Evolutionary conservation across 441 rosid genomes (phyloP), one percentile per base, ranked within the genome.

Genomic region (Pelargonium fulgidum): DNA sequence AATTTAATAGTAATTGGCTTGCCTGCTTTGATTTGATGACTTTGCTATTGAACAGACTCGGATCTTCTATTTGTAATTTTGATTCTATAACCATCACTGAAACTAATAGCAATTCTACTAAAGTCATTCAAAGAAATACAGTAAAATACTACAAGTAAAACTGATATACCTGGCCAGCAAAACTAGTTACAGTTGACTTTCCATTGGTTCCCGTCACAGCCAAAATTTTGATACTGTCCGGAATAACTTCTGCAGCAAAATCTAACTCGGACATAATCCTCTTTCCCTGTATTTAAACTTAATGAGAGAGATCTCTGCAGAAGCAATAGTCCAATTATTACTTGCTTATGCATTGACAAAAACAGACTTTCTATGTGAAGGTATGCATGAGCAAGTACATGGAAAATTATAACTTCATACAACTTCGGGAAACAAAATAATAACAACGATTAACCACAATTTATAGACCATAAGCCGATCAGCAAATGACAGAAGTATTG

Each of bases 131-230:
- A 12, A 6, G 41, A 7, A 42, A 20, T 3, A 33, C 47, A 7
- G 16, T 12, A 61, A n/a, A 7, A 24, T 48, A 56, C 4, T 62
- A 45, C 20, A 0, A 56, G 7, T 50, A 16, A 24, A 14, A 41
- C 68, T 47, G 16, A 54, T 66, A 67, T 64, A 79, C 80, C 78
- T 76, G 80, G 52, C 82, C 80, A 71, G 69, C 70, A 71, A 76
- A 79, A 22, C 76, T 79, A 26, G 75, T 78, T 71, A 71, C 76
- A 73, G 80, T 76, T 66, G 82, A 79, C 74, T 79, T 79, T 48
- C 82, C 80, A 73, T 76, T 79, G 33, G 72, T 79, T 69, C 82
- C 80, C 17, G 78, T 76, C 14, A 79, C 80, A 64, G 80, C 80
- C 52, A 79, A 69, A 67, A 73, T 74, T 70, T 63, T 79, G 47